Percentiles rank a stretch among this genome's conserved stretches.
These are phyloP conservation scores for Graphilbum ipis-grandicollis DNA, from an alignment of 2,329 filamentous ascomycete genomes.

Conservation along the genomic window DNA sequence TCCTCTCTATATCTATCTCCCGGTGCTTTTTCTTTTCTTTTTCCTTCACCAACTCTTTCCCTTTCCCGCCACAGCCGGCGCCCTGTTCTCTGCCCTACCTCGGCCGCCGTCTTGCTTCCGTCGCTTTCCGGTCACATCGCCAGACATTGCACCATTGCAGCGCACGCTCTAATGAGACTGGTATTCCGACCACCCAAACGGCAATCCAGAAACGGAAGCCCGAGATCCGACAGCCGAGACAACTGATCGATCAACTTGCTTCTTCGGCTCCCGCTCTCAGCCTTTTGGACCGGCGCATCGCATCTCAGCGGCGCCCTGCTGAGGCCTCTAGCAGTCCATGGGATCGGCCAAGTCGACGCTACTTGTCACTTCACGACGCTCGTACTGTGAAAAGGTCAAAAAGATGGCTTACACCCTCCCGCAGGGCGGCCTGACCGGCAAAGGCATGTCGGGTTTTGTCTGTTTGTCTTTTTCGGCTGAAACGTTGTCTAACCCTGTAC, in stretches of 20 bases:
- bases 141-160: too few relatives aligned
- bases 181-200: too few relatives aligned
- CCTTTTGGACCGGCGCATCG: background rate
- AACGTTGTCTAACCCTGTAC: background rate
- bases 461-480: background rate
- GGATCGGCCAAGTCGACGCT: constrained; percentile 9
- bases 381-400: constrained; percentile 1
- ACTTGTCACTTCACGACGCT: constrained; percentile 5
- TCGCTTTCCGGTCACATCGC: too few relatives aligned
- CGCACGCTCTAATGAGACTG: too few relatives aligned
- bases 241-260: too few relatives aligned
- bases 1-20: too few relatives aligned
- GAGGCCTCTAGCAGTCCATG: constrained; percentile 4
- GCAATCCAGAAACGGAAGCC: too few relatives aligned
- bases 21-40: background rate
- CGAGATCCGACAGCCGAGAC: too few relatives aligned
- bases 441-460: constrained; percentile 18
- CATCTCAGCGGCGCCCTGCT: background rate
- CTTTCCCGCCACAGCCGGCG: background rate
- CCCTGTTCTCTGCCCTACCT: too few relatives aligned
- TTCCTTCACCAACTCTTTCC: background rate
- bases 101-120: too few relatives aligned
- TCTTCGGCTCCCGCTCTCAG: background rate
- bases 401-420: constrained; percentile 9
- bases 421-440: constrained; percentile 20